phyloP scores from a whole-genome alignment of 495 filamentous ascomycete genomes.

The Penicillium dipodomyicola region DNA sequence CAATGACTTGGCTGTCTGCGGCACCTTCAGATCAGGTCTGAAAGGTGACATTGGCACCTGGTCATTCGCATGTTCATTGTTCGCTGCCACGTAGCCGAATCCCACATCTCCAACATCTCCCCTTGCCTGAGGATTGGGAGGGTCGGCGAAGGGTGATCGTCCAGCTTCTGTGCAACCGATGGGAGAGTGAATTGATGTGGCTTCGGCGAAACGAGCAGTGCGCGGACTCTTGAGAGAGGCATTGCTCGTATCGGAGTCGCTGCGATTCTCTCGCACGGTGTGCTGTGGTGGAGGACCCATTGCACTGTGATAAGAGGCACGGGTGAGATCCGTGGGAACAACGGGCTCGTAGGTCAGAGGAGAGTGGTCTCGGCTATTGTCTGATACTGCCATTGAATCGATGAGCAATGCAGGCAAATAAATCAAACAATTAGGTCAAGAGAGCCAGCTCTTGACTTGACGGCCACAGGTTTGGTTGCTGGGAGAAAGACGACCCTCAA shows the following conservation, averaged over 20 bases:
- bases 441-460: constrained; percentile 41
- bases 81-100: constrained; percentile 80
- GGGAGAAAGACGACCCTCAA: constrained; percentile 7
- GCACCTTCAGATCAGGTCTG: constrained; percentile 82
- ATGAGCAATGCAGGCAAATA: constrained; percentile 5
- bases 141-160: constrained; percentile 67
- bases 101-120: constrained; percentile 75
- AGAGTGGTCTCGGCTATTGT: constrained; percentile 29
- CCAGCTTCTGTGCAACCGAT: constrained; percentile 55
- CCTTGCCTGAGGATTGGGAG: constrained; percentile 48
- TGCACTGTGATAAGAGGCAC: constrained; percentile 30
- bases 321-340: constrained; percentile 35
- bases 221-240: constrained; percentile 75
- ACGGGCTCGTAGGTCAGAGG: constrained; percentile 37
- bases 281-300: constrained; percentile 32
- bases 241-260: constrained; percentile 43
- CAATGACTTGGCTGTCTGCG: constrained; percentile 67
- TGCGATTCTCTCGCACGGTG: constrained; percentile 27
- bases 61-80: constrained; percentile 52
- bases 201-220: constrained; percentile 86
- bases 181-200: constrained; percentile 83
- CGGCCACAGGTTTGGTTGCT: background rate
- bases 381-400: constrained; percentile 29
- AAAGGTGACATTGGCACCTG: constrained; percentile 65
- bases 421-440: constrained; percentile 23